A percentile compares a stretch with the other conserved stretches of the same genome.
Evolutionary conservation across 2,329 filamentous ascomycete species (phyloP).

Genomic region (Didymella arachidicola): DNA sequence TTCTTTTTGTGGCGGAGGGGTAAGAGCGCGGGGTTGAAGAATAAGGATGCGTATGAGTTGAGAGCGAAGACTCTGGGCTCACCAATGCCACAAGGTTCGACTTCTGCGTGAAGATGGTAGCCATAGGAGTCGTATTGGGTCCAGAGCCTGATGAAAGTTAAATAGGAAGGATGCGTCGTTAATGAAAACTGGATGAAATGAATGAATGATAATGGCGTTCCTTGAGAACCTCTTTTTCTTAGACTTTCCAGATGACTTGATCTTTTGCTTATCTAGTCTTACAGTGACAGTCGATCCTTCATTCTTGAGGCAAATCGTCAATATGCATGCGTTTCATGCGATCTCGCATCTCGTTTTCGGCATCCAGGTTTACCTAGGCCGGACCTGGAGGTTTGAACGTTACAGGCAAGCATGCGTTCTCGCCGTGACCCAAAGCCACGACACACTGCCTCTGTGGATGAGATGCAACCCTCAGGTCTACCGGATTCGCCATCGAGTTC

Average conservation of each 20-base stretch:
- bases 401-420: too few relatives aligned
- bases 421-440: not conserved
- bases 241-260: too few relatives aligned
- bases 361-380: not conserved
- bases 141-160: too few relatives aligned
- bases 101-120: not conserved
- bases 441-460: not conserved
- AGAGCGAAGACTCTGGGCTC: conserved; percentile 30
- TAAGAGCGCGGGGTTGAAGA: conserved; percentile 28
- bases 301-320: not conserved
- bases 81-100: conserved; percentile 1
- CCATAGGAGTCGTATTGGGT: too few relatives aligned
- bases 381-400: too few relatives aligned
- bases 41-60: conserved; percentile 37
- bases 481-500: not conserved
- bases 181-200: too few relatives aligned
- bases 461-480: not conserved
- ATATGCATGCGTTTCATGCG: not conserved
- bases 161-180: too few relatives aligned
- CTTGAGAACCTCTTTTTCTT: too few relatives aligned
- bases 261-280: too few relatives aligned
- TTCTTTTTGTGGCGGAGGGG: conserved; percentile 36
- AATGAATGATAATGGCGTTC: too few relatives aligned
- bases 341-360: not conserved
- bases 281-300: not conserved